Percentiles rank a stretch among this genome's conserved stretches.
Conservation (phyloP, 176 grass and related monocot genomes). For the Aegilops tauschii region DNA sequence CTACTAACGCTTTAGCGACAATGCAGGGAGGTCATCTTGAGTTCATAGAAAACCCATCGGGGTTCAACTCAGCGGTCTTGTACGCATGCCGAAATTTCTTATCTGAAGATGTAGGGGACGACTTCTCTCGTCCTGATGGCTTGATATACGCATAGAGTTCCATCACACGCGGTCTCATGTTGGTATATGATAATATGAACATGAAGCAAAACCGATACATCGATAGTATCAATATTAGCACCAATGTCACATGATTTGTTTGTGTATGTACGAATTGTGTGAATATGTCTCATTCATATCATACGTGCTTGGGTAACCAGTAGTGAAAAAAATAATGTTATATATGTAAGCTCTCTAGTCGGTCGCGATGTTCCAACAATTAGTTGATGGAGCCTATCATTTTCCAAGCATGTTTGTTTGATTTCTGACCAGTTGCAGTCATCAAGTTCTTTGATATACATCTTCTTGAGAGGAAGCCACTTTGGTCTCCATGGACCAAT, state of each 20-base stretch:
- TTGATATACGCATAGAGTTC: slow-evolving; percentile 48
- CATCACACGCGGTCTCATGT: not conserved
- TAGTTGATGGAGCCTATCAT: no score
- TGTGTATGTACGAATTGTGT: not conserved
- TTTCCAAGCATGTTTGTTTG: no score
- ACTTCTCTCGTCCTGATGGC: slow-evolving; percentile 41
- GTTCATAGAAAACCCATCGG: slow-evolving; percentile 86
- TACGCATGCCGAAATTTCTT: slow-evolving; percentile 64
- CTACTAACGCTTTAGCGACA: not conserved
- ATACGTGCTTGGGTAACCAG: not conserved
- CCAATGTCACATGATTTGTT: not conserved
- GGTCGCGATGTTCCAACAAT: no score
- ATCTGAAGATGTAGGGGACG: slow-evolving; percentile 34
- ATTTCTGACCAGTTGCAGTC: no score
- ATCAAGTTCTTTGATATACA: no score
- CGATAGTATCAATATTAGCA: not conserved
- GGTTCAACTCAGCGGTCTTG: slow-evolving; percentile 66
- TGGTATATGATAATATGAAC: not conserved
- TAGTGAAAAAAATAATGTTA: not conserved
- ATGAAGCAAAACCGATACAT: not conserved
- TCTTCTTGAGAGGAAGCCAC: no score
- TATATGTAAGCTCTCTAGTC: not conserved
- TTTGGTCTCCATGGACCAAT: no score
- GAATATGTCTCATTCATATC: not conserved
- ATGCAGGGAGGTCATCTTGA: slow-evolving; percentile 82